Base-by-base conservation (phyloP, 139 green algal genomes). In the Coelastrella sp. region DNA sequence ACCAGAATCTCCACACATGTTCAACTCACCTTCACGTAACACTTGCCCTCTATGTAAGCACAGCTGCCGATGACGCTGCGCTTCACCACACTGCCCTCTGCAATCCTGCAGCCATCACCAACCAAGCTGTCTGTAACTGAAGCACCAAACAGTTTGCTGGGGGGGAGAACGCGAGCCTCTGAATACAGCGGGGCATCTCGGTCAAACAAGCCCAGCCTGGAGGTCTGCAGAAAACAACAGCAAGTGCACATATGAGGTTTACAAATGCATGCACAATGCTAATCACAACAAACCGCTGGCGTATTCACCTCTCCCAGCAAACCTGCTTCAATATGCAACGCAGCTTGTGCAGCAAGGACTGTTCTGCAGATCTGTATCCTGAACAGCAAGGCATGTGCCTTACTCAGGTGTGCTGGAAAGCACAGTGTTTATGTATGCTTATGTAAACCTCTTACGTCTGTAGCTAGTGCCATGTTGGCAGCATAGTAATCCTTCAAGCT, bases 401-500 rank as follows among this genome's bases (percentile, higher is more conserved):
- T n/a, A n/a, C n/a, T n/a, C n/a, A n/a, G n/a, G n/a, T 57, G 15
- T 57, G 45, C 15, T 57, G 11, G 11, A 57, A 57, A 57, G 45
- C 45, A 57, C n/a, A n/a, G n/a, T n/a, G n/a, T n/a, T n/a, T n/a
- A n/a, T n/a, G n/a, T n/a, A n/a, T n/a, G n/a, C n/a, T n/a, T n/a
- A n/a, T n/a, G 35, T 76, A 27, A 0, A 32, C 43, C 45, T 17
- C 81, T 81, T 59, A 86, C 81, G n/a, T 60, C 69, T 37, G 88
- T 40, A 9, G 96, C 94, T 21, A 99, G 89, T 1, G 92, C 92
- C 57, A 99, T 91, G 92, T 98, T 98, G 59, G 96, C 94, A 15
- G 98, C 93, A 86, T 97, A 99, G 92, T 98, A 99, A 48, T 91
- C 95, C 85, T 96, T 94, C 74, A 99, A 98, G 85, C 95, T 98